Base-by-base conservation (phyloP, 352 stramenopile species). In the Pythium rhizo-oryzae region DNA sequence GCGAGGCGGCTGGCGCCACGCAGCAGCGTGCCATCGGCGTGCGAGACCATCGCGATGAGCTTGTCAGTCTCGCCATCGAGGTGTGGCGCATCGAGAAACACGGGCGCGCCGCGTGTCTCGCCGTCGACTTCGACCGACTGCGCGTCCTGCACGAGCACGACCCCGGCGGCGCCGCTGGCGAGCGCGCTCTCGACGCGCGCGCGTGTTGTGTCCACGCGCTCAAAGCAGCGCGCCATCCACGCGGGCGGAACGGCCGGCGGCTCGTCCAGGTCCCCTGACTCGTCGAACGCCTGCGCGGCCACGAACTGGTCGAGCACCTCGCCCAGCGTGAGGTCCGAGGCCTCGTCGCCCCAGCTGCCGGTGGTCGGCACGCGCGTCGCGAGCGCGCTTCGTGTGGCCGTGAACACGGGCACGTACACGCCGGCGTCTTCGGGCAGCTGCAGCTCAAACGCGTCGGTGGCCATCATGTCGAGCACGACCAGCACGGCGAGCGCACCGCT, bases 391-490 rank as follows among this genome's bases (percentile, higher is more conserved):
- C 44, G 74, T 4, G 77, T 77, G 51, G 77, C 41, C 81, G 91
- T 90, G 24, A 93, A 62, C n/a, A 93, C 81, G 1, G 85, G 85
- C 41, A 93, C 79, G 63, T 90, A 93, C 8, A 93, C 70, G 0
- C 85, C 85, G 0, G 80, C 76, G 33, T 89, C 83, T 1, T 74
- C 46, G 1, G 64, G 43, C 21, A 91, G 77, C 12, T 81, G 60
- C 30, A 93, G 67, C 35, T 80, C 72, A 19, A 93, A 93, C 19
- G 85, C 66, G 18, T 86, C 79, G 0, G 78, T 75, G 25, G 82
- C 74, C n/a, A 85, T 76, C 4, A 93, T 56, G 51, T 91, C 81
- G 7, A 93, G 70, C 16, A 90, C 79, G 6, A 91, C 59, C 12
- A 93, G 74, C 46, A 90, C 81, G 37, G 70, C 75, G 0, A 93